Evolutionary conservation across 192 early-diverging fungal species (phyloP).

Genomic region (Gryganskiella cystojenkinii): DNA sequence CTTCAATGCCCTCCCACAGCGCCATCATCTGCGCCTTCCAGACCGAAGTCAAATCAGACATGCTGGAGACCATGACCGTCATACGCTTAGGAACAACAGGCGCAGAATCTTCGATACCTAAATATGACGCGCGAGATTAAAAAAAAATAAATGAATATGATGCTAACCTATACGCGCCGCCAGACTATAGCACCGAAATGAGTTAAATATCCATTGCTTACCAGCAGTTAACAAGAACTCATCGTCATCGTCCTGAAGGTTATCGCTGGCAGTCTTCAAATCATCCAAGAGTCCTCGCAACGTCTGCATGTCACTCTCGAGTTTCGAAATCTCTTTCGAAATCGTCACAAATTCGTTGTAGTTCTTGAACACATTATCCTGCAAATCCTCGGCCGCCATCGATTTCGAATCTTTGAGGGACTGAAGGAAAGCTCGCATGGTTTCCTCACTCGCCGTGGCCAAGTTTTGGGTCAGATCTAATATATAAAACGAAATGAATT

Average conservation of each 20-base stretch:
- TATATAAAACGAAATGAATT: not conserved
- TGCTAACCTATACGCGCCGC: no score
- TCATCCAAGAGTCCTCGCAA: slow-evolving; percentile 77
- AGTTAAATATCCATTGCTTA: slow-evolving; percentile 6
- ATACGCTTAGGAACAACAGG: slow-evolving; percentile 53
- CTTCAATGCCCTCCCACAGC: slow-evolving; percentile 69
- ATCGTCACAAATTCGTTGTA: slow-evolving; percentile 89
- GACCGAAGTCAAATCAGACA: slow-evolving; percentile 63
- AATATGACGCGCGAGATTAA: no score
- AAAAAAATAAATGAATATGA: no score
- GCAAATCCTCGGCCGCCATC: slow-evolving; percentile 74
- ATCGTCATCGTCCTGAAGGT: slow-evolving; percentile 57
- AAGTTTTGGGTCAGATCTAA: slow-evolving; percentile 66
- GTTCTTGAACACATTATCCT: slow-evolving; percentile 86
- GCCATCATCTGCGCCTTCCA: slow-evolving; percentile 66
- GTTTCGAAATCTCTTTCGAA: slow-evolving; percentile 83
- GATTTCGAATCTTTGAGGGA: slow-evolving; percentile 73
- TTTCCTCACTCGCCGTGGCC: slow-evolving; percentile 66
- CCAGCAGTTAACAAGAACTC: slow-evolving; percentile 46
- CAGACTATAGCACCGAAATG: no score
- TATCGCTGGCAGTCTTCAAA: slow-evolving; percentile 62
- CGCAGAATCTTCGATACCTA: slow-evolving; percentile 56
- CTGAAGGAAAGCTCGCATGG: slow-evolving; percentile 63
- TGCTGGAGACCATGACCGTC: slow-evolving; percentile 52
- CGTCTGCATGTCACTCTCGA: slow-evolving; percentile 81